phyloP scores from a whole-genome alignment of 108 stramenopile species.

The Cyclotella atomus region DNA sequence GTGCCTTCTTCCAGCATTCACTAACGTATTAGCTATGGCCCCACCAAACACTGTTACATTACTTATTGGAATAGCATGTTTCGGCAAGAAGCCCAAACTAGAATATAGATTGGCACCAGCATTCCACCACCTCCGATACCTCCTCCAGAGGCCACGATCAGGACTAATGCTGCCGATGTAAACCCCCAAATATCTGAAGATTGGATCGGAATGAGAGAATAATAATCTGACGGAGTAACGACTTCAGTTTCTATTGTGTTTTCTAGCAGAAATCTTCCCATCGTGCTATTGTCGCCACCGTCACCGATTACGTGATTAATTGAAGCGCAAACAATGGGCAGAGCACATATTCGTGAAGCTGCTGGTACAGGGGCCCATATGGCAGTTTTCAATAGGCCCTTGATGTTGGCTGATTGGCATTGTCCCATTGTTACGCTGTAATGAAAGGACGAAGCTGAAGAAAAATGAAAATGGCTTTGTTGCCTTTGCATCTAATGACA shows the following conservation, averaged over 20 bases:
- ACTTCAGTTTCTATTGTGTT: not conserved
- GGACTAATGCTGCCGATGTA: slow-evolving; percentile 71
- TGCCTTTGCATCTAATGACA: too few relatives aligned
- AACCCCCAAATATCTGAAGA: slow-evolving; percentile 72
- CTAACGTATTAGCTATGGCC: slow-evolving; percentile 77
- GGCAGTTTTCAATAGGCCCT: too few relatives aligned
- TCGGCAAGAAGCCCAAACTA: slow-evolving; percentile 88
- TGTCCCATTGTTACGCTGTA: too few relatives aligned
- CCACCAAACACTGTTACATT: slow-evolving; percentile 96
- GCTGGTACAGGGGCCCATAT: too few relatives aligned
- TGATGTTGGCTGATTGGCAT: too few relatives aligned
- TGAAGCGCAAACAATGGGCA: too few relatives aligned
- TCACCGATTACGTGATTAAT: too few relatives aligned
- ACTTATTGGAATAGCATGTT: slow-evolving; percentile 90
- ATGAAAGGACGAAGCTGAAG: too few relatives aligned
- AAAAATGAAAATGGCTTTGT: too few relatives aligned
- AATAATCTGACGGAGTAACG: slow-evolving; percentile 10
- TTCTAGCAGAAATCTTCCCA: too few relatives aligned
- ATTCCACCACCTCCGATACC: slow-evolving; percentile 95
- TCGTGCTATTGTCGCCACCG: too few relatives aligned
- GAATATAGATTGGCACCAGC: slow-evolving; percentile 92
- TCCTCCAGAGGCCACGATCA: slow-evolving; percentile 90
- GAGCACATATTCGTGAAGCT: too few relatives aligned
- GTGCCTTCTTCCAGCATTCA: slow-evolving; percentile 88
- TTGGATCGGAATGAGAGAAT: slow-evolving; percentile 52